phyloP scores from a whole-genome alignment of 2,329 filamentous ascomycete genomes.

The Shiraia bambusicola region DNA sequence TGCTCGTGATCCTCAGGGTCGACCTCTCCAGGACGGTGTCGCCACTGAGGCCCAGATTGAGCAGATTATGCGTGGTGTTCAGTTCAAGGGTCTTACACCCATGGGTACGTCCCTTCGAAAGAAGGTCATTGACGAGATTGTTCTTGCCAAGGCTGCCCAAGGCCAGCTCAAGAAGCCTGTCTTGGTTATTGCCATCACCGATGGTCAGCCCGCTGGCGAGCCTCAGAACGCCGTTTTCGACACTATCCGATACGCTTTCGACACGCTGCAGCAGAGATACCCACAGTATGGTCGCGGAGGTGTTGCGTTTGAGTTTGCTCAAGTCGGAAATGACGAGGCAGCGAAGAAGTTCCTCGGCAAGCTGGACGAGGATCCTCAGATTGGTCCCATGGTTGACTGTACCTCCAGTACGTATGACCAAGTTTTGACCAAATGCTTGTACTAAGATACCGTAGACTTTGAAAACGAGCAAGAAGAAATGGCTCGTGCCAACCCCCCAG shows the following conservation, averaged over 20 bases:
- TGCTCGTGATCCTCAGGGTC: slow-evolving; percentile 28
- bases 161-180: slow-evolving; percentile 63
- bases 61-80: slow-evolving; percentile 58
- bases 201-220: slow-evolving; percentile 67
- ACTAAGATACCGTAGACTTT: slow-evolving; percentile 52
- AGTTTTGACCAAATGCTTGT: background rate
- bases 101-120: slow-evolving; percentile 63
- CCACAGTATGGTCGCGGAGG: slow-evolving; percentile 58
- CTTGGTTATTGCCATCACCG: slow-evolving; percentile 66
- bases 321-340: slow-evolving; percentile 67
- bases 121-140: slow-evolving; percentile 64
- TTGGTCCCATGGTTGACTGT: slow-evolving; percentile 66
- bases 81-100: slow-evolving; percentile 67
- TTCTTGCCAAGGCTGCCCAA: slow-evolving; percentile 55
- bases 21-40: slow-evolving; percentile 56
- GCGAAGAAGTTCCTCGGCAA: slow-evolving; percentile 64
- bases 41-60: slow-evolving; percentile 60
- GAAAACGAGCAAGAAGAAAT: slow-evolving; percentile 69
- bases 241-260: slow-evolving; percentile 57
- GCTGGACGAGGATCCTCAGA: slow-evolving; percentile 63
- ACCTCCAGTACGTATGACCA: slow-evolving; percentile 60
- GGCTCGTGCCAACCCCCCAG: slow-evolving; percentile 61
- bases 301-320: slow-evolving; percentile 68
- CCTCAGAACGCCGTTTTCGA: slow-evolving; percentile 58
- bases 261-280: slow-evolving; percentile 50